Conservation (phyloP, 169 alveolate genomes). For the Theileria parva region DNA sequence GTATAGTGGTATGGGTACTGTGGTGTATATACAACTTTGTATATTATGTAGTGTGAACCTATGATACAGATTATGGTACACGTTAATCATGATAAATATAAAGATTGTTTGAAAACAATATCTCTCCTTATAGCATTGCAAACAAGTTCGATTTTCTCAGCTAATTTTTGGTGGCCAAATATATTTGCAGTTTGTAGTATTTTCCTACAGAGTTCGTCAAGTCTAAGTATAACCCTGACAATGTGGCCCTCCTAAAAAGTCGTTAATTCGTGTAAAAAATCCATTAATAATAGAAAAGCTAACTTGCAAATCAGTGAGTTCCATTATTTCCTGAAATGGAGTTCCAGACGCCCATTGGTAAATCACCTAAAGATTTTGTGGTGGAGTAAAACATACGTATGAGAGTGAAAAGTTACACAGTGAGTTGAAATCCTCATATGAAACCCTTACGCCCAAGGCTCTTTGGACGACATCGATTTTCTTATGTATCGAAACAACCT, state of each 20-base stretch:
- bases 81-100: conserved; percentile 76
- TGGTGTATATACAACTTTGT: background rate
- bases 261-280: too few species aligned
- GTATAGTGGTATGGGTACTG: background rate
- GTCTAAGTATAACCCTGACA: conserved; percentile 87
- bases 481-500: conserved; percentile 47
- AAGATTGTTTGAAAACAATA: conserved; percentile 91
- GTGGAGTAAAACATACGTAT: conserved; percentile 38
- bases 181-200: conserved; percentile 82
- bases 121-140: conserved; percentile 87
- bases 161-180: conserved; percentile 86
- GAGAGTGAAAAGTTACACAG: conserved; percentile 64
- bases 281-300: conserved; percentile 3
- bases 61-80: conserved; percentile 5
- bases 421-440: conserved; percentile 44
- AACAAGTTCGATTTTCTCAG: conserved; percentile 79
- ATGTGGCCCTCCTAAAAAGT: conserved; percentile 93
- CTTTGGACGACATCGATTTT: conserved; percentile 62
- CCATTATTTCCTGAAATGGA: conserved; percentile 76
- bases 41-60: background rate
- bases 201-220: conserved; percentile 86
- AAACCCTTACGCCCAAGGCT: conserved; percentile 45
- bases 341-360: conserved; percentile 78
- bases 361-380: conserved; percentile 35
- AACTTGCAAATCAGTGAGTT: conserved; percentile 59